These are phyloP conservation scores for Mycena epipterygia DNA, from an alignment of 768 basidiomycete genomes.

Conservation along the genomic window DNA sequence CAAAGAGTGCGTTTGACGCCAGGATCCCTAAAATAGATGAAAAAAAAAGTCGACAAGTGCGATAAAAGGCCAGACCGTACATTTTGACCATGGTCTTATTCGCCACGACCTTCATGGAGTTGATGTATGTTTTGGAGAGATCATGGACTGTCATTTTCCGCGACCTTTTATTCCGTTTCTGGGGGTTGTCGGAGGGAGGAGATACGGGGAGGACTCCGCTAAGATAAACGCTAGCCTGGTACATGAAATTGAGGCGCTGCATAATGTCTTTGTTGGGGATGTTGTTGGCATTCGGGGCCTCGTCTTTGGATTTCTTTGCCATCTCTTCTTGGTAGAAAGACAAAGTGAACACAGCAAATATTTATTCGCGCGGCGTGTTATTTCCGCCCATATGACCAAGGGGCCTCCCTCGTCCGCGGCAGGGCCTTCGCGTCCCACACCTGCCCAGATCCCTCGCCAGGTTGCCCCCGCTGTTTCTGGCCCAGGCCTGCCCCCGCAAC, in stretches of 20 bases:
- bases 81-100: slow-evolving; percentile 84
- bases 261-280: slow-evolving; percentile 81
- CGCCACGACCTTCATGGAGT: slow-evolving; percentile 77
- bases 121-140: slow-evolving; percentile 74
- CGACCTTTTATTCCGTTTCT: slow-evolving; percentile 40
- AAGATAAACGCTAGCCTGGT: slow-evolving; percentile 82
- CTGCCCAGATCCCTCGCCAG: background rate
- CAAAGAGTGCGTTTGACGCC: slow-evolving; percentile 87
- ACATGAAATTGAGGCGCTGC: slow-evolving; percentile 88
- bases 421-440: slow-evolving; percentile 47
- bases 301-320: slow-evolving; percentile 78
- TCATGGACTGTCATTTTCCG: slow-evolving; percentile 56
- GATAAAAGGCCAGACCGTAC: slow-evolving; percentile 51
- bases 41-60: background rate
- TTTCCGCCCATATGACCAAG: slow-evolving; percentile 51
- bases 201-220: slow-evolving; percentile 50
- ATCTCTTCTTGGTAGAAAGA: slow-evolving; percentile 53
- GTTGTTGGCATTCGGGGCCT: slow-evolving; percentile 67
- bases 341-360: slow-evolving; percentile 22
- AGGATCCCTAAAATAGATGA: slow-evolving; percentile 76
- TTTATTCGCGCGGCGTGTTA: too few species aligned
- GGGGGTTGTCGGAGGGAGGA: slow-evolving; percentile 10
- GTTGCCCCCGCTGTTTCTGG: background rate
- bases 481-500: slow-evolving; percentile 4
- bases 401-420: slow-evolving; percentile 58